phyloP scores from a whole-genome alignment of 75 land plant species.

The Picea glauca region DNA sequence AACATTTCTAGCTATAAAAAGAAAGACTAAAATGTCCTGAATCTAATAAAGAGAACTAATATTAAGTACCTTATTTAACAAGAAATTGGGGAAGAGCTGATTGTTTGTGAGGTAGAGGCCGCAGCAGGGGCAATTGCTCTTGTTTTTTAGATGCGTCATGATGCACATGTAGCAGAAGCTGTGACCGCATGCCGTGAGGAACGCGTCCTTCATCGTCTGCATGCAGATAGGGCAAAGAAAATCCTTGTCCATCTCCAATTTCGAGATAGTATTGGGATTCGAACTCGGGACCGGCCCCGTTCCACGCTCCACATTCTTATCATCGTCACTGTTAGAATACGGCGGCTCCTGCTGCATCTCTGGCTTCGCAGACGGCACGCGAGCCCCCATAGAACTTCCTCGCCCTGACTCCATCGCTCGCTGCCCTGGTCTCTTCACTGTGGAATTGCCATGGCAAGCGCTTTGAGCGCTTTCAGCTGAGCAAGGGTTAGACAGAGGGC shows the following conservation, averaged over 20 bases:
- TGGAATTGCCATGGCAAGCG: neutral
- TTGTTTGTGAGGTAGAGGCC: constrained; percentile 60
- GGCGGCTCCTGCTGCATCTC: neutral
- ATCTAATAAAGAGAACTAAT: neutral
- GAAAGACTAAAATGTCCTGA: neutral
- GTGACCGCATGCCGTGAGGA: constrained; percentile 91
- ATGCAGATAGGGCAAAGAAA: constrained; percentile 92
- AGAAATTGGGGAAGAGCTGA: constrained; percentile 86
- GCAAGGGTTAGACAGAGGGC: neutral
- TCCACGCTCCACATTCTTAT: constrained; percentile 7
- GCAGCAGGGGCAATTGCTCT: constrained; percentile 95
- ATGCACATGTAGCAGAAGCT: constrained; percentile 99
- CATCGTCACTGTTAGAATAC: constrained; percentile 3
- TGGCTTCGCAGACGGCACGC: constrained; percentile 2
- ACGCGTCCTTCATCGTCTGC: constrained; percentile 94
- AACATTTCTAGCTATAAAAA: neutral
- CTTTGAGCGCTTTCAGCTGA: neutral
- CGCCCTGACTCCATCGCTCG: no score
- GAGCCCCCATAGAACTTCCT: neutral
- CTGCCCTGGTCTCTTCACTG: neutral
- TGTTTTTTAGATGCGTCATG: constrained; percentile 84
- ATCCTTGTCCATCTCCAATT: constrained; percentile 72
- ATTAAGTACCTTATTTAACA: constrained; percentile 73
- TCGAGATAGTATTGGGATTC: neutral
- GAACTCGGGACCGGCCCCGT: neutral